phyloP scores from a whole-genome alignment of 768 basidiomycete genomes.

The Calocera cornea region DNA sequence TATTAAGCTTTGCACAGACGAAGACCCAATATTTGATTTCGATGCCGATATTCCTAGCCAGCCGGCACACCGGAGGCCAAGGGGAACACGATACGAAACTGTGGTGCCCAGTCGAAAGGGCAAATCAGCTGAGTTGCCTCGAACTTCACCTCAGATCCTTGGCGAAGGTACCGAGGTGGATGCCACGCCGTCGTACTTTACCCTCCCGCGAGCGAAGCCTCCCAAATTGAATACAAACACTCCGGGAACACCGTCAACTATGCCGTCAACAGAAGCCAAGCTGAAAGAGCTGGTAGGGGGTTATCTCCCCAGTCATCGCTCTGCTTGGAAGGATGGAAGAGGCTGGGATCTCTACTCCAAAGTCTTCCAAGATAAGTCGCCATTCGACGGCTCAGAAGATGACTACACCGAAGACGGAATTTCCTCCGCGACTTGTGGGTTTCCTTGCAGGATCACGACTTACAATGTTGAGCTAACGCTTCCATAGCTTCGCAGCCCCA shows the following conservation, averaged over 20 bases:
- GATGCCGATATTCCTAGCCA: not conserved
- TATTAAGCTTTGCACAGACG: not conserved
- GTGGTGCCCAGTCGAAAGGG: not conserved
- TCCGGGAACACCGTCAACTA: not conserved
- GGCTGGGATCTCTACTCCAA: constrained; percentile 2
- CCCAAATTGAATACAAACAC: not conserved
- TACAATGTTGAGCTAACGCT: not conserved
- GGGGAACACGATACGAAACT: not conserved
- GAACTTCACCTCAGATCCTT: not conserved
- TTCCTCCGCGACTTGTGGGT: not conserved
- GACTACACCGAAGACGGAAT: not conserved
- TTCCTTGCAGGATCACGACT: not conserved
- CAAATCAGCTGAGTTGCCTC: not conserved
- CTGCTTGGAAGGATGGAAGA: constrained; percentile 1
- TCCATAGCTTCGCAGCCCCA: not conserved
- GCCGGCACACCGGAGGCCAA: not conserved
- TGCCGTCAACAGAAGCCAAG: not conserved
- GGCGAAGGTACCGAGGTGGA: not conserved
- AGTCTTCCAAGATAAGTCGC: not conserved
- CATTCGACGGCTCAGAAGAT: not conserved
- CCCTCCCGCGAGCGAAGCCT: not conserved
- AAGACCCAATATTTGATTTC: not conserved
- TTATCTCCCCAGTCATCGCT: not conserved
- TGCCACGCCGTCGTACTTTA: not conserved
- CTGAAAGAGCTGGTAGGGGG: not conserved